Conservation (phyloP, 2,329 filamentous ascomycete genomes). For the Claviceps cyperi region DNA sequence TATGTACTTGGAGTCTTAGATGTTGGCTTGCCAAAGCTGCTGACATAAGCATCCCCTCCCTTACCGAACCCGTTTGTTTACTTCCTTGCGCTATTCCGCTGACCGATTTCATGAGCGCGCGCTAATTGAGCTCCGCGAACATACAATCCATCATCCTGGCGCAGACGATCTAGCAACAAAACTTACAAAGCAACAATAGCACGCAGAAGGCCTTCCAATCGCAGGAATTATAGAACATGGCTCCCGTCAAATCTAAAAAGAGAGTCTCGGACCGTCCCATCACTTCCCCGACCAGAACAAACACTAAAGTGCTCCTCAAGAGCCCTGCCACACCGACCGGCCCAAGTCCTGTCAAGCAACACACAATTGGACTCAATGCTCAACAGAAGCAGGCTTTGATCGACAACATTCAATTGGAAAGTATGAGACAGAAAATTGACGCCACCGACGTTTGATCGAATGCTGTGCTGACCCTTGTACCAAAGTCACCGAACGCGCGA, state of each 20-base stretch:
- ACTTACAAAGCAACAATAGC: not conserved
- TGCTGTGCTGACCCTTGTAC: constrained; percentile 2
- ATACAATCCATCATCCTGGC: not conserved
- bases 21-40: not conserved
- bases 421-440: constrained; percentile 33
- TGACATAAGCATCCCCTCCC: constrained; percentile 6
- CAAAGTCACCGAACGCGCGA: constrained; percentile 71
- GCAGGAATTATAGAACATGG: constrained; percentile 22
- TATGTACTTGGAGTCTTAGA: not conserved
- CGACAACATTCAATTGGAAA: constrained; percentile 78
- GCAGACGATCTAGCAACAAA: not conserved
- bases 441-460: not conserved
- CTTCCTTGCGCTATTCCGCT: constrained; percentile 10
- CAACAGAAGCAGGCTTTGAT: constrained; percentile 75
- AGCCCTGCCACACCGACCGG: constrained; percentile 25
- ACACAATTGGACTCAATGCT: constrained; percentile 44
- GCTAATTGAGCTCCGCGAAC: not conserved
- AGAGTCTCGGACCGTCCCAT: constrained; percentile 14
- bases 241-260: constrained; percentile 27
- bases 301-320: constrained; percentile 11
- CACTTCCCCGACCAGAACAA: constrained; percentile 6
- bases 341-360: constrained; percentile 49
- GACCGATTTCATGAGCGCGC: constrained; percentile 9
- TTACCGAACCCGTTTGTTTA: constrained; percentile 23
- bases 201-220: not conserved